A percentile compares a stretch with the other conserved stretches of the same genome.
These are phyloP conservation scores for Talaromyces nanjingensis DNA, from an alignment of 495 filamentous ascomycete genomes.

Conservation along the genomic window DNA sequence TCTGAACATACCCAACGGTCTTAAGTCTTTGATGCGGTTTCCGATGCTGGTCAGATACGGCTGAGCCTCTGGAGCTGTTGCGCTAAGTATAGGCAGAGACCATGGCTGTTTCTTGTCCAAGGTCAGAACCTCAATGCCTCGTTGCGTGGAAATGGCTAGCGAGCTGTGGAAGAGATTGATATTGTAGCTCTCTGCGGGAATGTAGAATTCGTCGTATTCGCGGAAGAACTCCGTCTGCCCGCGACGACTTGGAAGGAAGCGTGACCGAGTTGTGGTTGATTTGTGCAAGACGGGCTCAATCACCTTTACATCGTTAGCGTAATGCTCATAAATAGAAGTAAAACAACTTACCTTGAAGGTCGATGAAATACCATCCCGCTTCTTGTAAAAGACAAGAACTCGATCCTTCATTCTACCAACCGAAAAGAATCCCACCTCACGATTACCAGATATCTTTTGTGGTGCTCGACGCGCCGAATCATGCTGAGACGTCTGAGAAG, in stretches of 20 bases:
- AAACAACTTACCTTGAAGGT: slow-evolving; percentile 65
- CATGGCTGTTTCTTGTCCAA: slow-evolving; percentile 92
- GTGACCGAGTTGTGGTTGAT: slow-evolving; percentile 45
- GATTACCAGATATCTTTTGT: slow-evolving; percentile 78
- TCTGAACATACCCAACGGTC: slow-evolving; percentile 93
- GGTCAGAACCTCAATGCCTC: slow-evolving; percentile 93
- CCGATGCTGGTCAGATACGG: slow-evolving; percentile 75
- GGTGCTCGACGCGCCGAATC: slow-evolving; percentile 70
- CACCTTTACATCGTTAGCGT: slow-evolving; percentile 38
- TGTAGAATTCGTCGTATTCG: slow-evolving; percentile 98
- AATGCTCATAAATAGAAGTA: not conserved
- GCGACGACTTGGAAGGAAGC: slow-evolving; percentile 56
- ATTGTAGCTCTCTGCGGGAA: slow-evolving; percentile 89
- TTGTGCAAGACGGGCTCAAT: slow-evolving; percentile 94
- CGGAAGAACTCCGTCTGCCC: slow-evolving; percentile 93
- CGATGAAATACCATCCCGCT: slow-evolving; percentile 80
- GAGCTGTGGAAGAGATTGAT: slow-evolving; percentile 94
- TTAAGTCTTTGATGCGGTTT: slow-evolving; percentile 66
- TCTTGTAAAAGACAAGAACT: slow-evolving; percentile 91
- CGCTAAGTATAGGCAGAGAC: slow-evolving; percentile 78
- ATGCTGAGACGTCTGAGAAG: slow-evolving; percentile 42
- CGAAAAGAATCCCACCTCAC: slow-evolving; percentile 94
- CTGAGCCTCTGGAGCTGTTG: slow-evolving; percentile 37
- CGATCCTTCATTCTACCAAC: slow-evolving; percentile 95
- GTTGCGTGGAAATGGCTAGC: slow-evolving; percentile 82